A percentile compares a stretch with the other conserved stretches of the same genome.
These are phyloP conservation scores for Fusarium nygamai DNA, from an alignment of 2,329 filamentous ascomycete species.

Conservation along the genomic window DNA sequence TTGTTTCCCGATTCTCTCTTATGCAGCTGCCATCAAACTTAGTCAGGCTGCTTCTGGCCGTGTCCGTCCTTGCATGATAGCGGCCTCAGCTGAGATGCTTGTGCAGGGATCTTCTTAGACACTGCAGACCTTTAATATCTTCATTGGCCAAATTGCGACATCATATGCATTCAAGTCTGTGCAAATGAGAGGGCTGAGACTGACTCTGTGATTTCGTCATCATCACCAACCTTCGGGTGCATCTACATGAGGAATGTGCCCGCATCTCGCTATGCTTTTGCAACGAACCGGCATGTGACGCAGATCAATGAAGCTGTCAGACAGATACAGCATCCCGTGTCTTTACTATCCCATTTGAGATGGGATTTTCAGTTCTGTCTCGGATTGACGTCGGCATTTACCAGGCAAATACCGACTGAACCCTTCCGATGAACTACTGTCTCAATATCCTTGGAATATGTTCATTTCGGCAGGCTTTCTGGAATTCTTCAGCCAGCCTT, in stretches of 20 bases:
- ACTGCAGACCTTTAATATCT: fast-evolving
- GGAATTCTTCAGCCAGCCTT: background rate
- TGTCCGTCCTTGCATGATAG: background rate
- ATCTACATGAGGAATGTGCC: background rate
- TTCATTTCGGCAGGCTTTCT: background rate
- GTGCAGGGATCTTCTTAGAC: background rate
- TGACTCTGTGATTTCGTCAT: background rate
- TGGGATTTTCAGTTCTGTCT: background rate
- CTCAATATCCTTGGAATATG: background rate
- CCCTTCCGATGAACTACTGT: background rate
- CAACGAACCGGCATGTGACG: background rate
- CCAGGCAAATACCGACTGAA: background rate
- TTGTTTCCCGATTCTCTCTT: background rate
- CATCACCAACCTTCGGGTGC: background rate
- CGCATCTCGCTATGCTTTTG: background rate
- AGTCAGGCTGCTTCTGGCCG: background rate
- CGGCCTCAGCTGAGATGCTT: background rate
- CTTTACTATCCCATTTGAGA: background rate
- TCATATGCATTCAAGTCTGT: background rate
- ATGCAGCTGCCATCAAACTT: too few species aligned
- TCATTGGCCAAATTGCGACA: background rate
- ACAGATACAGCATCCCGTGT: background rate
- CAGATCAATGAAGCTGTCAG: background rate
- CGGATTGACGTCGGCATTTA: background rate
- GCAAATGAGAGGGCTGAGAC: background rate